Evolutionary conservation across 306 rosid genomes (phyloP).

Genomic region (Elaeagnus macrophylla): DNA sequence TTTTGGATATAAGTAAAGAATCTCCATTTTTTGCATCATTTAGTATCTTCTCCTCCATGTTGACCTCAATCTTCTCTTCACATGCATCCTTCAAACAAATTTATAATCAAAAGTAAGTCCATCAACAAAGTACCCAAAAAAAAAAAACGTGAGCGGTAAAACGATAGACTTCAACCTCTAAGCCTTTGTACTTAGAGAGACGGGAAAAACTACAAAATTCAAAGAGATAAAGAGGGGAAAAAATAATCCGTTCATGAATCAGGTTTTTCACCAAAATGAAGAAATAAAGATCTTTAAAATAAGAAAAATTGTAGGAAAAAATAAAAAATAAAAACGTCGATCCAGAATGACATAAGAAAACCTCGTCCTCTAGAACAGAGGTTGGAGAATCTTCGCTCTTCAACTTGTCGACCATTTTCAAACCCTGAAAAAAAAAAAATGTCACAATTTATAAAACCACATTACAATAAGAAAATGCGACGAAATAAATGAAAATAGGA

Average conservation of each 20-base stretch:
- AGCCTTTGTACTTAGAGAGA: too few species aligned
- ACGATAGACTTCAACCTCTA: too few species aligned
- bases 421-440: conserved; percentile 26
- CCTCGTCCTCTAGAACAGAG: conserved; percentile 83
- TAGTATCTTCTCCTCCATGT: conserved; percentile 31
- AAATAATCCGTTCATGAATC: background rate
- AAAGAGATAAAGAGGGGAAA: background rate
- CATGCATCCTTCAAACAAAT: conserved; percentile 33
- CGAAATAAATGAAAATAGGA: background rate
- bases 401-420: conserved; percentile 40
- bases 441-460: background rate
- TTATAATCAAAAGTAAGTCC: background rate
- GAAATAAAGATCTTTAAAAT: background rate
- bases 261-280: background rate
- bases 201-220: too few species aligned
- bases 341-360: conserved; percentile 5
- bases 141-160: too few species aligned
- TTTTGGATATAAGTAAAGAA: conserved; percentile 26
- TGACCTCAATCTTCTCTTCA: conserved; percentile 26
- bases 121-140: background rate
- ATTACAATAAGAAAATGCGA: background rate
- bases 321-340: background rate
- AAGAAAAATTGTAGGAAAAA: background rate
- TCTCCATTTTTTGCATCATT: conserved; percentile 32
- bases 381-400: conserved; percentile 61